phyloP scores from a whole-genome alignment of 495 filamentous ascomycete species.

The Lepidopterella palustris region DNA sequence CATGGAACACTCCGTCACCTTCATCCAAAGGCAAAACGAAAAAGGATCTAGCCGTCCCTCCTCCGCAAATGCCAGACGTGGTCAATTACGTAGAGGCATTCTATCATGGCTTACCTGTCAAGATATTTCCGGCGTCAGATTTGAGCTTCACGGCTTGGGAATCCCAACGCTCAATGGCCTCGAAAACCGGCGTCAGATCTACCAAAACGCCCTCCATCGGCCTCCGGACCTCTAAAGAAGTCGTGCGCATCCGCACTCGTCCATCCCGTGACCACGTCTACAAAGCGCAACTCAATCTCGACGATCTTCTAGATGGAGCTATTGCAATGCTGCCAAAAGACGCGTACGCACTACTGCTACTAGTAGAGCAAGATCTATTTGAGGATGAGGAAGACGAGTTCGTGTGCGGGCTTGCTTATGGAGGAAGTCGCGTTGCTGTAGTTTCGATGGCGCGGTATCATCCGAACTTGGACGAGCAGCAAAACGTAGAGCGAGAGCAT shows the following conservation, averaged over 20 bases:
- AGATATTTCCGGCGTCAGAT: slow-evolving; percentile 32
- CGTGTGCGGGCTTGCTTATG: slow-evolving; percentile 62
- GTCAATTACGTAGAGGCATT: slow-evolving; percentile 52
- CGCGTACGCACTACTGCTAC: slow-evolving; percentile 53
- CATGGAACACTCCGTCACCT: slow-evolving; percentile 36
- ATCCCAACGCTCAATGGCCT: not conserved
- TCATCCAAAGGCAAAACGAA: not conserved
- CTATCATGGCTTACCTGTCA: slow-evolving; percentile 53
- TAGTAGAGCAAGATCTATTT: slow-evolving; percentile 58
- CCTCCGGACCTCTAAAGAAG: slow-evolving; percentile 13
- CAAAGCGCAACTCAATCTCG: slow-evolving; percentile 51
- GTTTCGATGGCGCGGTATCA: slow-evolving; percentile 56
- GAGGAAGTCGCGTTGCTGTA: slow-evolving; percentile 53
- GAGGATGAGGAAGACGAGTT: slow-evolving; percentile 63
- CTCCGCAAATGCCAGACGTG: slow-evolving; percentile 37
- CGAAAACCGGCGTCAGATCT: slow-evolving; percentile 16
- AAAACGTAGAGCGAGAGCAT: slow-evolving; percentile 46
- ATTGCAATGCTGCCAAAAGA: slow-evolving; percentile 51
- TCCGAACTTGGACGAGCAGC: slow-evolving; percentile 44
- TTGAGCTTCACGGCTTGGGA: slow-evolving; percentile 46
- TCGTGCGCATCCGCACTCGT: slow-evolving; percentile 51
- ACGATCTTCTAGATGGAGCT: slow-evolving; percentile 57
- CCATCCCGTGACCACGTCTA: slow-evolving; percentile 44
- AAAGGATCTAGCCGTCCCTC: not conserved
- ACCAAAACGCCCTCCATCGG: slow-evolving; percentile 8